A percentile compares a stretch with the other conserved stretches of the same genome.
Conservation (phyloP, 768 basidiomycete genomes). For the Collybia sordida region DNA sequence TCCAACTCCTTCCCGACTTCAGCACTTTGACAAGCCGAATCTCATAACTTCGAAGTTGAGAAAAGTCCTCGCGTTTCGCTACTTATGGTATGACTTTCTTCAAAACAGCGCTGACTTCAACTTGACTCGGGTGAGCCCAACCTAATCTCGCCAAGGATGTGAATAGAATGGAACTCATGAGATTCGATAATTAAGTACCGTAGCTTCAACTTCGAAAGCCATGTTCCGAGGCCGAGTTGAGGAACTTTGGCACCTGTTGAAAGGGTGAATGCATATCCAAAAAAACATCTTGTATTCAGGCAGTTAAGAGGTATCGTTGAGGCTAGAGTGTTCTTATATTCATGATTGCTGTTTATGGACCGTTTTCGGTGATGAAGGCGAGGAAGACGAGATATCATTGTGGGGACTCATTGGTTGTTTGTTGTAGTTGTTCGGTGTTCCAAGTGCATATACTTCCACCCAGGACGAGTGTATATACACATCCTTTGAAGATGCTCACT, state of each 20-base stretch:
- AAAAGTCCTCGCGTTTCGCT: constrained; percentile 79
- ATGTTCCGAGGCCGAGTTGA: constrained; percentile 84
- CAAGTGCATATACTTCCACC: too few species aligned
- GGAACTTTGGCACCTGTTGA: constrained; percentile 56
- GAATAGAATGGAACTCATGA: neutral
- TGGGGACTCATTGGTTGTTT: too few species aligned
- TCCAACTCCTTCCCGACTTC: constrained; percentile 73
- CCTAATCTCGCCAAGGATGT: constrained; percentile 36
- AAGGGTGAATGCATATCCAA: constrained; percentile 38
- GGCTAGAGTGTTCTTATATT: too few species aligned
- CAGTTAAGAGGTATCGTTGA: too few species aligned
- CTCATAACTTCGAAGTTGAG: constrained; percentile 85
- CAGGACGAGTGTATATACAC: too few species aligned
- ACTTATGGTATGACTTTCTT: constrained; percentile 77
- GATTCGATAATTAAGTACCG: constrained; percentile 37
- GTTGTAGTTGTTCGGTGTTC: too few species aligned
- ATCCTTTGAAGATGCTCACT: too few species aligned
- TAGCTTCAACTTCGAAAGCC: constrained; percentile 77
- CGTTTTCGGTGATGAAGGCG: too few species aligned
- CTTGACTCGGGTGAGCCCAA: constrained; percentile 76
- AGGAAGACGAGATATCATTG: too few species aligned
- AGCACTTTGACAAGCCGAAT: constrained; percentile 63
- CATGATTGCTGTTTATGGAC: too few species aligned
- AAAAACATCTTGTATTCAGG: constrained; percentile 9
- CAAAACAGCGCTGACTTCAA: constrained; percentile 71